phyloP scores from a whole-genome alignment of 805 yeast species.

The Candida palmyrensis region DNA sequence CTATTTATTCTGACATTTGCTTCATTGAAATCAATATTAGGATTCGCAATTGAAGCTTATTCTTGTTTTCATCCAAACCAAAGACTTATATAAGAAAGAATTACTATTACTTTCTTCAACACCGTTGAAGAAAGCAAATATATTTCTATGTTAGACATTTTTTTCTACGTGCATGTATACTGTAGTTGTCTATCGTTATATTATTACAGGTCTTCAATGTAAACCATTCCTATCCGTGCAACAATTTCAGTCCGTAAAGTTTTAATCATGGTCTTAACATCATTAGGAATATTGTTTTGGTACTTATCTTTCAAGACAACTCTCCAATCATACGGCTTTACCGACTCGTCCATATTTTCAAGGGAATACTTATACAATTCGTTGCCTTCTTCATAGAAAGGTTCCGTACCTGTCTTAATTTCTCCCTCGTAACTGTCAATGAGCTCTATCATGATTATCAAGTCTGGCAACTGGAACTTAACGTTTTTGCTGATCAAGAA shows the following conservation, averaged over 20 bases:
- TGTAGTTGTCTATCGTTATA: background rate
- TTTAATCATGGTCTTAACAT: conserved; percentile 19
- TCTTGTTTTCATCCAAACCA: background rate
- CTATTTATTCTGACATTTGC: no score
- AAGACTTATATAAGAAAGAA: background rate
- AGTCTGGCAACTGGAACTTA: conserved; percentile 23
- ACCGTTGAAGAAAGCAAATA: background rate
- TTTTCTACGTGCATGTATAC: background rate
- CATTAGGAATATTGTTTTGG: conserved; percentile 18
- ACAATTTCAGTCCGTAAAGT: conserved; percentile 27
- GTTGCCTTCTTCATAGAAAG: conserved; percentile 26
- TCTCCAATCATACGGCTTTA: conserved; percentile 34
- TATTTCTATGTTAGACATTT: background rate
- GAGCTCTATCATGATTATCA: conserved; percentile 32
- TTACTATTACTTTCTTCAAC: background rate
- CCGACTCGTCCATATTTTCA: conserved; percentile 14
- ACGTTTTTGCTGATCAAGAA: conserved; percentile 18
- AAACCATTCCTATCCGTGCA: conserved; percentile 30
- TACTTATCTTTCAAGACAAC: conserved; percentile 12
- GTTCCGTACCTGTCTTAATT: no score
- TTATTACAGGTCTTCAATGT: conserved; percentile 14
- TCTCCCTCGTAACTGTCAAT: conserved; percentile 28
- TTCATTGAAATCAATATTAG: no score
- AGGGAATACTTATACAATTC: conserved; percentile 27
- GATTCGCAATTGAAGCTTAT: background rate